Base-by-base conservation (phyloP, 139 green algal species). In the Tetradesmus lagerheimii region DNA sequence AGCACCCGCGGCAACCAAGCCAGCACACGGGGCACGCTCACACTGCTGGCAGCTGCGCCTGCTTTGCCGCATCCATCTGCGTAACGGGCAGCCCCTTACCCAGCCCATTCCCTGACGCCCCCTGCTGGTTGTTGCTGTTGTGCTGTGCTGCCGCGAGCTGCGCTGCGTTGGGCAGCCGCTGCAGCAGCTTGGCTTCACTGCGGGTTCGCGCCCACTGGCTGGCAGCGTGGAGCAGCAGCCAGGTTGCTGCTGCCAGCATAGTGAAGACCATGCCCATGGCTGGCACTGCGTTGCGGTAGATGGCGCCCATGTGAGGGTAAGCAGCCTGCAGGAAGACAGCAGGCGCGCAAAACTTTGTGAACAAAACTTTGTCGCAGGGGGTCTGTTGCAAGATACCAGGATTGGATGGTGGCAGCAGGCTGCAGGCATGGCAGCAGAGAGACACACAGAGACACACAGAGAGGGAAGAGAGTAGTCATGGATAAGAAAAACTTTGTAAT, bases 181-280 rank as follows among this genome's bases (percentile, higher is more conserved):
- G 27, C 31, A 87, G 81, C 81, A 87, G 50, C 53, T 87, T 87
- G 31, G 76, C 83, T 27, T 88, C 83, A 15, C 62, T 88, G 62
- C 83, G 83, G 4, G 83, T 88, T 37, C 83, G 62, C 18, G 83
- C 83, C 83, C 83, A 88, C 64, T 88, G 83, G 20, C 38, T 66
- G 38, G 83, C 83, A 41, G 83, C 83, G n/a, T 88, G 83, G 38
- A 88, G 83, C 83, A 88, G 83, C 83, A 88, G 64, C 83, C 83
- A 88, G 12, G 64, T 88, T 25, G 62, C 45, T 2, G 83, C 83
- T 4, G 75, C 64, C 37, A 64, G 45, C 83, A 88, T 88, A 14
- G 75, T 6, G 27, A 88, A 43, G 38, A 80, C 38, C 18, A 29
- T 15, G 38, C 75, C 43, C 16, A 66, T 66, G 64, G 83, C 64